Evolutionary conservation across 1,284 basidiomycete species (phyloP), one percentile per base, ranked within the genome.

Genomic region (Neonothopanus nambi): DNA sequence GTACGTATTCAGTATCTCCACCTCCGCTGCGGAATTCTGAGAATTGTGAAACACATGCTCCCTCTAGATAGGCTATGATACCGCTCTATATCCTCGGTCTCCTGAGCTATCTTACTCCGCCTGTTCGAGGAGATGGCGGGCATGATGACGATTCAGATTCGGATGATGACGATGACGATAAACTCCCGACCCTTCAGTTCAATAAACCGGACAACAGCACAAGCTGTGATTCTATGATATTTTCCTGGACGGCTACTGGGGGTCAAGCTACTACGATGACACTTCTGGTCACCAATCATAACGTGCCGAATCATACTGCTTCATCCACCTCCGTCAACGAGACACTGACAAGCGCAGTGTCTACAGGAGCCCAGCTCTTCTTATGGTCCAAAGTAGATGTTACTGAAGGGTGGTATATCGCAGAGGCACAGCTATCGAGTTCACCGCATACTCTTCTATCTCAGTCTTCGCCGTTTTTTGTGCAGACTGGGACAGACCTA

Each of bases 341-440:
- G 24, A 42, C 43, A 18, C n/a, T 56, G 15, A 39, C 43, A 35
- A 40, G 33, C n/a, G 47, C 39, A 18, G 33, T 56, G 13, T 45
- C 49, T 17, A 39, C 39, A n/a, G 17, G 36, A 20, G 42, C 24
- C 1, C 18, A 15, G 0, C 46, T 49, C 18, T 73, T 64, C 58
- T 64, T 57, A 2, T 73, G 76, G 74, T 15, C 62, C 4, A 40
- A 54, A 5, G 75, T 80, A 49, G 66, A 69, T 52, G 62, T 80
- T 35, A 60, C 73, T 0, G 61, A 70, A 53, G 80, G 80, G 11
- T 74, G 67, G 69, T 82, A 82, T 55, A 54, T 55, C 26, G 57
- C 71, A 30, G 52, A 49, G 35, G 75, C 69, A 11, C 47, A 48
- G 2, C 54, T 68, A 15, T 54, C 59, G 1, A 13, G 18, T 0